Evolutionary conservation across 441 rosid species (phyloP).

Genomic region (Jatropha podagrica): DNA sequence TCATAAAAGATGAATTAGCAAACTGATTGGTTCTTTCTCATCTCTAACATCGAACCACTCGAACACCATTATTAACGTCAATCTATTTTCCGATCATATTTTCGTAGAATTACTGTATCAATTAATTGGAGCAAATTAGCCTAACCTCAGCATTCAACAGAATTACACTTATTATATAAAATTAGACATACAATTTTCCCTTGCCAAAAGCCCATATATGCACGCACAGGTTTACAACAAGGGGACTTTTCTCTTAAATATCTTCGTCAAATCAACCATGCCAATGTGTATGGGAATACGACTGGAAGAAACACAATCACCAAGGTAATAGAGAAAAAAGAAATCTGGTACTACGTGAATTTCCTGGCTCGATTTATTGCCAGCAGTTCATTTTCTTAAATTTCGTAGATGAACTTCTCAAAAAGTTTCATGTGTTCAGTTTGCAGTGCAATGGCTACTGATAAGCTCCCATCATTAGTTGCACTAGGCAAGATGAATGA

Average conservation of each 20-base stretch:
- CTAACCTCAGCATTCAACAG: not conserved
- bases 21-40: too few relatives aligned
- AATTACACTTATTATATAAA: not conserved
- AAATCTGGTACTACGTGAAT: constrained; percentile 18
- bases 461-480: constrained; percentile 73
- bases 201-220: not conserved
- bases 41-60: too few relatives aligned
- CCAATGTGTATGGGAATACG: not conserved
- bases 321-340: constrained; percentile 2
- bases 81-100: too few relatives aligned
- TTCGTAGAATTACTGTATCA: not conserved
- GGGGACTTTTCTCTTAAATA: not conserved
- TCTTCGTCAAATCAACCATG: constrained; percentile 8
- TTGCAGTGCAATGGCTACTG: constrained; percentile 87
- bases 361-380: constrained; percentile 12
- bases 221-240: constrained; percentile 16
- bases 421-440: constrained; percentile 84
- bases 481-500: constrained; percentile 86
- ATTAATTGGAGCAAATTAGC: not conserved
- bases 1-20: too few relatives aligned
- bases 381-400: constrained; percentile 25
- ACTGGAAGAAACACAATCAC: constrained; percentile 14
- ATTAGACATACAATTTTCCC: not conserved
- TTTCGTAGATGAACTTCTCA: constrained; percentile 65
- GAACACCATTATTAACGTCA: too few relatives aligned